Evolutionary conservation across 768 basidiomycete genomes (phyloP).

Genomic region (Auriscalpium vulgare): DNA sequence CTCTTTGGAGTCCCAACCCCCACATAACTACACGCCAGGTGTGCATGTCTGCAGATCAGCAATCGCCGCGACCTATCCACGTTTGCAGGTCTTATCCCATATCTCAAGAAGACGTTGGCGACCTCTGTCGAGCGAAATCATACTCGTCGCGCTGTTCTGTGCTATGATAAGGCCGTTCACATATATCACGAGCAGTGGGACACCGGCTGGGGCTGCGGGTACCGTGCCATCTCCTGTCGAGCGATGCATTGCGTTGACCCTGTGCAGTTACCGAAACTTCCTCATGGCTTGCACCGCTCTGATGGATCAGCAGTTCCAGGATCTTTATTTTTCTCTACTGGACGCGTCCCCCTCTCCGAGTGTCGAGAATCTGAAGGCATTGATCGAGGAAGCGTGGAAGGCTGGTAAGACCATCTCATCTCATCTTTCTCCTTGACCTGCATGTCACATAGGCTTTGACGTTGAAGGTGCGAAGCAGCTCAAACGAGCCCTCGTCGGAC

Average conservation of each 20-base stretch:
- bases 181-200: constrained; percentile 55
- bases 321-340: constrained; percentile 53
- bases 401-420: constrained; percentile 34
- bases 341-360: constrained; percentile 54
- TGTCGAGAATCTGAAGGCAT: constrained; percentile 63
- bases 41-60: background rate
- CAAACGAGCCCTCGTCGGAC: constrained; percentile 42
- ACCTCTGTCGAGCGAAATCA: constrained; percentile 41
- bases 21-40: constrained; percentile 60
- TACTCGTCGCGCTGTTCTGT: constrained; percentile 53
- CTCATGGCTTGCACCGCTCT: constrained; percentile 70
- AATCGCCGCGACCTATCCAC: background rate
- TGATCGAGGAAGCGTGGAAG: constrained; percentile 81
- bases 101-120: constrained; percentile 49
- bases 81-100: constrained; percentile 50
- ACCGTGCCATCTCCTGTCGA: constrained; percentile 3
- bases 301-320: constrained; percentile 57
- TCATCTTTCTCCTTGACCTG: background rate
- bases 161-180: constrained; percentile 54
- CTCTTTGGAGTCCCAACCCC: constrained; percentile 34
- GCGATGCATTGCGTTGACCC: too few species aligned
- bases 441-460: constrained; percentile 53
- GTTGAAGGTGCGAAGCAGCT: constrained; percentile 56
- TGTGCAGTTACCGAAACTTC: constrained; percentile 70
- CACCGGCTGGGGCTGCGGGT: constrained; percentile 48